A percentile compares a stretch with the other conserved stretches of the same genome.
phyloP scores from a whole-genome alignment of 106 monocot species.

The Amphibolis antarctica region DNA sequence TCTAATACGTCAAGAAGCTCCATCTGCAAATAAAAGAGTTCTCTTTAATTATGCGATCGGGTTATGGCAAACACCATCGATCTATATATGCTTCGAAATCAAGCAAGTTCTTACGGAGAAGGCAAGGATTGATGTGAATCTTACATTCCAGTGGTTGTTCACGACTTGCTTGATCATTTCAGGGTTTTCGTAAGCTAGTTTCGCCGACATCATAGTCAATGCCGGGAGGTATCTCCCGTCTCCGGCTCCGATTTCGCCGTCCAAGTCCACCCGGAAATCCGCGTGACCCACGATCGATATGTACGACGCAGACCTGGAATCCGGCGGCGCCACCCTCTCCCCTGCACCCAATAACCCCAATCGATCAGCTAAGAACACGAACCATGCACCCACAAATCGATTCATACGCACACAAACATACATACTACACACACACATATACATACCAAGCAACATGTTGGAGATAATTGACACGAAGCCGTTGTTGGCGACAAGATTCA shows the following conservation, averaged over 20 bases:
- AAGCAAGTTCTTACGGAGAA: no score
- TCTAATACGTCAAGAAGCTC: constrained; percentile 34
- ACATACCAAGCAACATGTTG: not conserved
- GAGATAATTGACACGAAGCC: not conserved
- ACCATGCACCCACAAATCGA: not conserved
- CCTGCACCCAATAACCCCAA: not conserved
- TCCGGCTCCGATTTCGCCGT: not conserved
- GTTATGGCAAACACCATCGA: no score
- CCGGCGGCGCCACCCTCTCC: constrained; percentile 5
- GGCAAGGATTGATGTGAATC: not conserved
- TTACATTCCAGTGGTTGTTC: constrained; percentile 11
- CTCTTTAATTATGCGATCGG: no score
- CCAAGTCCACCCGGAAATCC: constrained; percentile 1
- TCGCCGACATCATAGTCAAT: constrained; percentile 13
- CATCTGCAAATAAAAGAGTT: no score
- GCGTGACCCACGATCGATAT: constrained; percentile 2
- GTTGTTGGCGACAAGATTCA: not conserved
- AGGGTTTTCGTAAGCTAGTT: constrained; percentile 19
- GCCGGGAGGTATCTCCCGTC: constrained; percentile 1
- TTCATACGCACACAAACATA: no score
- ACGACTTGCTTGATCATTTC: constrained; percentile 5
- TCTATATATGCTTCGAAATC: no score
- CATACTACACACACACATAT: not conserved
- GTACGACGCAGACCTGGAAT: not conserved
- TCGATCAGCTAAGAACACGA: not conserved